Percentiles rank a stretch among this genome's conserved stretches.
These are phyloP conservation scores for Cladobotryum protrusum DNA, from an alignment of 2,329 filamentous ascomycete genomes.

Conservation along the genomic window DNA sequence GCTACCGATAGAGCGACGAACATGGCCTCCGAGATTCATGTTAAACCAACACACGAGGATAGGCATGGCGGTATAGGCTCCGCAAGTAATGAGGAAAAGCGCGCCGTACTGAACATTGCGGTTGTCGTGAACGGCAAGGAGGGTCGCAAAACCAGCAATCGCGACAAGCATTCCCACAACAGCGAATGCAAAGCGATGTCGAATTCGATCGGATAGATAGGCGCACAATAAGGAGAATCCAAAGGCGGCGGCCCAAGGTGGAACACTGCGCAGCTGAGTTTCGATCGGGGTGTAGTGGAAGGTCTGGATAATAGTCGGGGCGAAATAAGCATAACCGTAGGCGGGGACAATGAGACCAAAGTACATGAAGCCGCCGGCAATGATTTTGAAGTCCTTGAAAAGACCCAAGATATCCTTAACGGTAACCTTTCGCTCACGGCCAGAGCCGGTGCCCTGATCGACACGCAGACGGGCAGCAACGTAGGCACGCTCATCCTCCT, in stretches of 20 bases:
- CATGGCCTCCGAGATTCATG: conserved; percentile 72
- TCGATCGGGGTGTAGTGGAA: conserved; percentile 56
- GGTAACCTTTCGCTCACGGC: conserved; percentile 55
- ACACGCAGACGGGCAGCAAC: conserved; percentile 59
- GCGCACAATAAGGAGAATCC: conserved; percentile 72
- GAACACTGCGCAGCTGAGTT: conserved; percentile 53
- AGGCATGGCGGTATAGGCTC: conserved; percentile 82
- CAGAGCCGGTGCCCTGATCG: conserved; percentile 60
- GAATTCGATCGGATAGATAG: conserved; percentile 60
- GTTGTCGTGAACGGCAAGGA: conserved; percentile 66
- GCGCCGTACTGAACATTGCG: conserved; percentile 65
- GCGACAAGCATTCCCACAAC: conserved; percentile 61
- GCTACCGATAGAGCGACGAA: conserved; percentile 61
- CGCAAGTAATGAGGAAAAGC: conserved; percentile 75
- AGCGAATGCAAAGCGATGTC: conserved; percentile 70
- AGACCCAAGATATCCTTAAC: conserved; percentile 53
- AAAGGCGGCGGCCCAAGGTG: conserved; percentile 64
- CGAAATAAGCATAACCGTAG: conserved; percentile 73
- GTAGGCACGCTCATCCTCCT: conserved; percentile 60
- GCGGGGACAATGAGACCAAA: conserved; percentile 72
- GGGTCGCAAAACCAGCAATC: conserved; percentile 69
- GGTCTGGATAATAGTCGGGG: conserved; percentile 62
- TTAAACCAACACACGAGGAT: conserved; percentile 79
- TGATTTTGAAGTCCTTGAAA: conserved; percentile 68
- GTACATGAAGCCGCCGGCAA: conserved; percentile 74